A percentile compares a stretch with the other conserved stretches of the same genome.
These are phyloP conservation scores for Fusarium sp. DNA, from an alignment of 2,329 filamentous ascomycete species.

Conservation along the genomic window DNA sequence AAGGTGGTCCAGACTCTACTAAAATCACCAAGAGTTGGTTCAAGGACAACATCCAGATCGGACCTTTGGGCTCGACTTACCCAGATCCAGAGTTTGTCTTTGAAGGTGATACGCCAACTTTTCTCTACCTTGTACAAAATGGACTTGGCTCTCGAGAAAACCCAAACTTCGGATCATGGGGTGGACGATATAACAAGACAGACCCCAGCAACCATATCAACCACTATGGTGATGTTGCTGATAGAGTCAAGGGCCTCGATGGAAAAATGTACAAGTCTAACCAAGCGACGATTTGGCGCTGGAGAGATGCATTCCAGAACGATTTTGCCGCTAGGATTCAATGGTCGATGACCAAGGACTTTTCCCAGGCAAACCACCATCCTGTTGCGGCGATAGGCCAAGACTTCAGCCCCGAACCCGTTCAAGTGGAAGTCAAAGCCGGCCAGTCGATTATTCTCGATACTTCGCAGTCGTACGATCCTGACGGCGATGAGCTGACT, in stretches of 20 bases:
- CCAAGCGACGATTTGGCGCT: conserved; percentile 57
- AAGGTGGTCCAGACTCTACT: conserved; percentile 54
- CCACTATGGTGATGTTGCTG: conserved; percentile 42
- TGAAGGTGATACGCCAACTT: conserved; percentile 63
- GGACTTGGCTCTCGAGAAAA: conserved; percentile 56
- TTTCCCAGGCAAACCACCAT: conserved; percentile 57
- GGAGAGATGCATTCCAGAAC: conserved; percentile 55
- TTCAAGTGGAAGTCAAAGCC: conserved; percentile 54
- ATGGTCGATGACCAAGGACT: conserved; percentile 49
- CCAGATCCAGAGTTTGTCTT: conserved; percentile 60
- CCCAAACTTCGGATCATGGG: conserved; percentile 61
- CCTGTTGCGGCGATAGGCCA: conserved; percentile 58
- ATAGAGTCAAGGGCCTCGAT: conserved; percentile 41
- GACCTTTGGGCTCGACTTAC: conserved; percentile 56
- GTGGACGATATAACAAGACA: conserved; percentile 56
- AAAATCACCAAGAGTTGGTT: conserved; percentile 63
- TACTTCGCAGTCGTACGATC: conserved; percentile 59
- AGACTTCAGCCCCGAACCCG: conserved; percentile 51
- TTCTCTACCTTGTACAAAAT: conserved; percentile 54
- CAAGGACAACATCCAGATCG: conserved; percentile 62
- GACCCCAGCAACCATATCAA: conserved; percentile 43
- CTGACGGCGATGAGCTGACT: conserved; percentile 55
- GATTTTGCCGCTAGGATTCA: conserved; percentile 57
- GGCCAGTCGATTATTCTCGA: conserved; percentile 56
- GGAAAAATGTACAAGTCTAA: conserved; percentile 36